Evolutionary conservation across 1,139 yeast species (phyloP), one percentile per base, ranked within the genome.

Genomic region (Debaryomyces coudertii): DNA sequence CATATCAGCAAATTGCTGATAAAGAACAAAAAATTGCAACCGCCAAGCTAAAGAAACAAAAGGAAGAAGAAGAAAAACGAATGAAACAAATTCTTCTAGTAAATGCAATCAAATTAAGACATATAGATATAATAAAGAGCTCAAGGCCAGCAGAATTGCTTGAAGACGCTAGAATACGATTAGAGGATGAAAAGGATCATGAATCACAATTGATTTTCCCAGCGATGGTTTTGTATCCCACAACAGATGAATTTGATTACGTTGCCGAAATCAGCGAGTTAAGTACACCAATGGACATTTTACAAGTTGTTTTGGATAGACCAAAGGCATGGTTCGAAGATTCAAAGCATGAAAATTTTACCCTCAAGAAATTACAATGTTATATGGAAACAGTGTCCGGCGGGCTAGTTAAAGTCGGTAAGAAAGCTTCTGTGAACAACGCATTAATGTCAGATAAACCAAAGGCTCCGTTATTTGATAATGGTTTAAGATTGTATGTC

Each of bases 341-440:
- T 47, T 83, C 83, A 4, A 80, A 77, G 51, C 90, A 84, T 58
- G 64, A 66, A 42, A 73, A 83, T 49, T 90, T 90, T 59, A 65
- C 73, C 1, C 68, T 81, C 4, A 80, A 78, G 54, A 79, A 78
- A 47, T 68, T 92, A 30, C 86, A 87, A 46, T 85, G 87, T 16
- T 92, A 76, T 62, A 83, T 89, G 82, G 97, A 90, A 63, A 90
- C 97, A 0, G 76, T 69, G 36, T 61, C 82, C 2, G 97, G 97
- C 35, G 98, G 98, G 0, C 73, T 93, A 49, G 83, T 92, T 35
- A 90, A 89, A 64, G 82, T 88, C 1, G 97, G 97, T 34, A 87
- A 85, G 62, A 89, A 87, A 55, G 79, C 84, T 22, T 73, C 88
- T 1, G 65, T 92, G 23, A 80, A 81, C 53, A 78, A 80, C 47